Base-by-base conservation (phyloP, 768 basidiomycete species). In the Floccularia luteovirens region DNA sequence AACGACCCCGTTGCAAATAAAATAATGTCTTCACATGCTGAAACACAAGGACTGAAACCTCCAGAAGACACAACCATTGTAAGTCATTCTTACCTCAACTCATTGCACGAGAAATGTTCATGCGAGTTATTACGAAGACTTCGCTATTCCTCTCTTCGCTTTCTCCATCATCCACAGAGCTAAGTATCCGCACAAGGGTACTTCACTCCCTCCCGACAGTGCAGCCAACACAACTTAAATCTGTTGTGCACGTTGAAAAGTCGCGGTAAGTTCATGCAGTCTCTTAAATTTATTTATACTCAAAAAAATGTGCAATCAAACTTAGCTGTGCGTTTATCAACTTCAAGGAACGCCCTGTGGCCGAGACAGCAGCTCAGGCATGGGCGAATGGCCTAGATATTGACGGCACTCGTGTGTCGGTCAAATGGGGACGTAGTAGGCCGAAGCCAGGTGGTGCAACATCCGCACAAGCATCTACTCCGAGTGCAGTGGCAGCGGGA, bases 1-100 rank as follows among this genome's bases (percentile, higher is more conserved):
- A 89, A 88, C 47, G 96, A 98, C 55, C 91, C 94, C 10, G 94
- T 99, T 3, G 96, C 96, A 7, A 77, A 75, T 45, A 96, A 91
- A 62, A 92, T 98, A 31, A 56, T 99, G 59, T 58, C 74, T 2
- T 70, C 63, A n/a, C 77, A 89, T 58, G 92, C 94, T 0, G 83
- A 85, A 31, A 67, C 55, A 17, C 79, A 86, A 52, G 94, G 93
- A 0, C 66, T 99, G 39, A 80, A 84, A 40, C 82, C 91, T 12
- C 96, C 96, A 43, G 91, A 91, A 45, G 96, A 99, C 57, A 55
- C 70, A 39, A 74, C 78, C 6, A 80, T 99, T 31, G 92, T 93
- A 53, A 48, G 92, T 73, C 20, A 32, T 14, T 14, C 22, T 22
- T 41, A 46, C 27, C 27, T 30, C 24, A 22, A 11, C 19, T 24